These are phyloP conservation scores for thale cress (Arabidopsis thaliana) DNA, from an alignment of 345 rosid genomes.

Conservation along the genomic window TAIR10.1 NC_003070.9:9165501-9166000, in stretches of 20 bases:
- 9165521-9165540: slow-evolving; percentile 71
- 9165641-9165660: slow-evolving; percentile 27
- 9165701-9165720: background rate
- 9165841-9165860: background rate
- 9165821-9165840: background rate
- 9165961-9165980: slow-evolving; percentile 44
- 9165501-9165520: background rate
- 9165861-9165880: background rate
- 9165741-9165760: background rate
- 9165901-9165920: slow-evolving; percentile 77
- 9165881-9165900: slow-evolving; percentile 70
- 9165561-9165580: slow-evolving; percentile 47
- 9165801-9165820: background rate
- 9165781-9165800: background rate
- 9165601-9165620: slow-evolving; percentile 22
- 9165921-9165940: slow-evolving; percentile 77
- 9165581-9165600: slow-evolving; percentile 4
- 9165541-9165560: slow-evolving; percentile 71
- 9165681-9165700: background rate
- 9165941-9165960: slow-evolving; percentile 71
- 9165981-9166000: background rate
- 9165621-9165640: slow-evolving; percentile 5
- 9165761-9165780: slow-evolving; percentile 3
- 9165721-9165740: background rate
- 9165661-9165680: background rate